Evolutionary conservation across 2,329 filamentous ascomycete genomes (phyloP).

Genomic region (Ophiosphaerella narmari): DNA sequence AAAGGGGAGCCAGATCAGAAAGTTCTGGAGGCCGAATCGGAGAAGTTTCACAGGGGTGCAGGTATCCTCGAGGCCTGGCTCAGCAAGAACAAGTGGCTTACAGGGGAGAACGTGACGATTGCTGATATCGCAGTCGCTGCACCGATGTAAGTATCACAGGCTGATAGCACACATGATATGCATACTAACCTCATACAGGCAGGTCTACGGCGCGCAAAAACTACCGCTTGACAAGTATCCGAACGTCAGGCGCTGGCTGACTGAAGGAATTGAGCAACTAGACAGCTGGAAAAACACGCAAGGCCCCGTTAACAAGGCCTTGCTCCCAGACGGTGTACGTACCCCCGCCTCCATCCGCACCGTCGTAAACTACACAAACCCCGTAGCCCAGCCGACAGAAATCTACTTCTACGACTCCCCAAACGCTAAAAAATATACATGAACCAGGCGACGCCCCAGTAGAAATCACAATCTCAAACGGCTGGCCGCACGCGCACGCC

Average conservation of each 20-base stretch:
- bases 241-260: slow-evolving; percentile 47
- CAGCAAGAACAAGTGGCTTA: slow-evolving; percentile 45
- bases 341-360: slow-evolving; percentile 23
- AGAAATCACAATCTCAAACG: slow-evolving; percentile 48
- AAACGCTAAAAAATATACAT: slow-evolving; percentile 47
- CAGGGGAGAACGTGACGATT: slow-evolving; percentile 46
- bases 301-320: slow-evolving; percentile 42
- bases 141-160: slow-evolving; percentile 28
- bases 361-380: slow-evolving; percentile 54
- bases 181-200: slow-evolving; percentile 9
- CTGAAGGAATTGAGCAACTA: slow-evolving; percentile 42
- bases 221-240: slow-evolving; percentile 48
- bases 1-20: slow-evolving; percentile 42
- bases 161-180: not conserved
- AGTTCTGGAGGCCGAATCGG: slow-evolving; percentile 40
- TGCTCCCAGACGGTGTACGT: slow-evolving; percentile 13
- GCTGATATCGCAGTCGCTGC: slow-evolving; percentile 50
- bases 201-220: slow-evolving; percentile 40
- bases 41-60: slow-evolving; percentile 44
- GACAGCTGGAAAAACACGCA: slow-evolving; percentile 49
- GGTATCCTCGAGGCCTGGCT: slow-evolving; percentile 46
- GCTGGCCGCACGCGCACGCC: slow-evolving; percentile 49
- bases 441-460: slow-evolving; percentile 47
- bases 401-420: slow-evolving; percentile 50
- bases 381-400: slow-evolving; percentile 47